Base-by-base conservation (phyloP, 768 basidiomycete species). In the Trametes gibbosa region DNA sequence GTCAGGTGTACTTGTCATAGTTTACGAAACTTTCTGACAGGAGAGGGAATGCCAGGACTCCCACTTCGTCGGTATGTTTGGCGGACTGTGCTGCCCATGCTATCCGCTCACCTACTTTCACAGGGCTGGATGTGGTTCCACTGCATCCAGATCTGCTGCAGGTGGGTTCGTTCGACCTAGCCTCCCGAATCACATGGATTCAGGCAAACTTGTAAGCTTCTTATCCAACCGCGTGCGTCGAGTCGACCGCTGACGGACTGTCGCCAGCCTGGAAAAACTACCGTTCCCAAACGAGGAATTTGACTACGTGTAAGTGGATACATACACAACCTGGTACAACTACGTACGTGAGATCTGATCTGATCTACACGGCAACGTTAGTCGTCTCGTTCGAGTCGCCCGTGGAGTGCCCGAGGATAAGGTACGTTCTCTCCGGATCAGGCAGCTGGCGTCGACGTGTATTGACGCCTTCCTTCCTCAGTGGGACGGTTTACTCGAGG, bases 331-430 rank as follows among this genome's bases (percentile, higher is more conserved):
- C 50, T 24, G n/a, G 29, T 8, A 13, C 37, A 39, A 39, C 10
- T 41, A 17, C 51, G 39, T 29, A 40, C 49, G 32, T 49, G 45
- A 39, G 43, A 62, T 53, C 53, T 32, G 53, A 53, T 63, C 54
- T 56, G 50, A 58, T 46, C 14, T 56, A 21, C 45, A 12, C 32
- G 24, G 27, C 23, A 21, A 24, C 47, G 39, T 24, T 61, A 89
- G 86, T 42, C 87, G 87, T 67, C 75, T 87, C 63, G 87, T 87
- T 65, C 80, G 87, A 7, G 83, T 91, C 46, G 84, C 86, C 0
- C 78, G 86, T 23, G 89, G 88, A 39, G 85, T 91, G 41, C 89
- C 89, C 14, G 88, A 90, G 66, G 79, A 90, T 69, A 86, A 85
- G 75, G 87, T 87, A 47, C 67, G 5, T 13, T 40, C 13, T 29